Evolutionary conservation across 2,329 filamentous ascomycete species (phyloP).

Genomic region (Grosmannia penicillata): DNA sequence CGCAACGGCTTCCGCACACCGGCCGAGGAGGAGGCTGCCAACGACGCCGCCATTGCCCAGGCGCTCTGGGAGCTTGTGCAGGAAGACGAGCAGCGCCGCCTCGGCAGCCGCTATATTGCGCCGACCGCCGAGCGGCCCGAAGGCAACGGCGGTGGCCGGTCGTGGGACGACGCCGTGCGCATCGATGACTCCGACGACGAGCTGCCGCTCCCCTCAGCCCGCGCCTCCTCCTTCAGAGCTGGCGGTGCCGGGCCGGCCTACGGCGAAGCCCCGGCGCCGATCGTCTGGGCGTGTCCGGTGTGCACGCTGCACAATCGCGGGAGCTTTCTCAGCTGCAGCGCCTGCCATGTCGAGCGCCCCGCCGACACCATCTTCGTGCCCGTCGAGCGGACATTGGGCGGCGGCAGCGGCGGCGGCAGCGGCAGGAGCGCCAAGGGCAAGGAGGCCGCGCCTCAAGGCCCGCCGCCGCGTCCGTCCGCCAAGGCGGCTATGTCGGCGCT

Average conservation of each 20-base stretch:
- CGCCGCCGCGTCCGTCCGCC: background rate
- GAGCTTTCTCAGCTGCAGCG: slow-evolving; percentile 38
- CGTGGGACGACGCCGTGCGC: slow-evolving; percentile 1
- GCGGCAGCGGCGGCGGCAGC: background rate
- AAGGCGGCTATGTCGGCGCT: background rate
- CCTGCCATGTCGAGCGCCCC: slow-evolving; percentile 28
- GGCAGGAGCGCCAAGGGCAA: background rate
- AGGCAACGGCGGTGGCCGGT: slow-evolving; percentile 23
- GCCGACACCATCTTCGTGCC: background rate
- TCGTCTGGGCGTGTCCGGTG: slow-evolving; percentile 34
- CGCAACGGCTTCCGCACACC: slow-evolving; percentile 66
- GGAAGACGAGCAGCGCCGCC: slow-evolving; percentile 50
- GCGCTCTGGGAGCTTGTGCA: slow-evolving; percentile 78
- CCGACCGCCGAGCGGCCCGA: slow-evolving; percentile 35
- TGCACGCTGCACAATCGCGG: slow-evolving; percentile 43
- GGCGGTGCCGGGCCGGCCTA: no score
- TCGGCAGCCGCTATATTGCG: slow-evolving; percentile 37
- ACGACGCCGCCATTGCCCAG: slow-evolving; percentile 73
- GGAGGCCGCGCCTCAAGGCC: background rate
- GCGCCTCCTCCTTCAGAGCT: no score
- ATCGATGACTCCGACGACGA: no score
- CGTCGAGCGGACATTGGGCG: background rate
- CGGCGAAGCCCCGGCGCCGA: background rate
- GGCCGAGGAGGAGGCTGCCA: slow-evolving; percentile 78
- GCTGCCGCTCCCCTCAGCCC: no score